These are phyloP conservation scores for Barnettozyma salicaria DNA, from an alignment of 805 yeast genomes.

Conservation along the genomic window DNA sequence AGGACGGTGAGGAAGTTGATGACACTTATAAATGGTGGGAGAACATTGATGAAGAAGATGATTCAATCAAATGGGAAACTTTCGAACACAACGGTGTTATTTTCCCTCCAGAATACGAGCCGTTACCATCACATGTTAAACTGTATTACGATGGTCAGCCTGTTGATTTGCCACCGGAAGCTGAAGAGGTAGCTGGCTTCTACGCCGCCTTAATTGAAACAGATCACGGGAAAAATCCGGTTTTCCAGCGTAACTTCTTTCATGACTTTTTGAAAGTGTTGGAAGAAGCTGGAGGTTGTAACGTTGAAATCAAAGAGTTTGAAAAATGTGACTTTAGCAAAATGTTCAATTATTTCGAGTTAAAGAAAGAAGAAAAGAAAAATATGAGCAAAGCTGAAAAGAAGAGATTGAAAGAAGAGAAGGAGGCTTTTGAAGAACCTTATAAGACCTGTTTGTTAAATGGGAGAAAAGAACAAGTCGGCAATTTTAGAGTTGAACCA, in stretches of 20 bases:
- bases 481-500: slow-evolving; percentile 92
- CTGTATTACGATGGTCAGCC: slow-evolving; percentile 72
- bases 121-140: slow-evolving; percentile 72
- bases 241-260: slow-evolving; percentile 83
- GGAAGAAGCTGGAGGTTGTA: slow-evolving; percentile 63
- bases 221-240: slow-evolving; percentile 84
- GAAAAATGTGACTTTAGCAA: slow-evolving; percentile 70
- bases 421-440: slow-evolving; percentile 71
- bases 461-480: slow-evolving; percentile 88
- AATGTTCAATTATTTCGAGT: slow-evolving; percentile 68
- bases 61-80: slow-evolving; percentile 78
- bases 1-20: slow-evolving; percentile 40
- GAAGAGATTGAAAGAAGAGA: slow-evolving; percentile 63
- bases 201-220: slow-evolving; percentile 83
- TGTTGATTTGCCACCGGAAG: slow-evolving; percentile 66
- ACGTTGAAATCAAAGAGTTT: slow-evolving; percentile 49
- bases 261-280: slow-evolving; percentile 67
- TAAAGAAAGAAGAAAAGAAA: slow-evolving; percentile 66
- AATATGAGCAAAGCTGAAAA: slow-evolving; percentile 65
- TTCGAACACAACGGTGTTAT: slow-evolving; percentile 86
- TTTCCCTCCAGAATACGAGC: slow-evolving; percentile 89
- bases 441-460: slow-evolving; percentile 75
- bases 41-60: slow-evolving; percentile 53
- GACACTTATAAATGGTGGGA: slow-evolving; percentile 84
- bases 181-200: slow-evolving; percentile 96